Evolutionary conservation across 805 yeast genomes (phyloP), one percentile per base, ranked within the genome.

Genomic region (Metschnikowia kofuensis): DNA sequence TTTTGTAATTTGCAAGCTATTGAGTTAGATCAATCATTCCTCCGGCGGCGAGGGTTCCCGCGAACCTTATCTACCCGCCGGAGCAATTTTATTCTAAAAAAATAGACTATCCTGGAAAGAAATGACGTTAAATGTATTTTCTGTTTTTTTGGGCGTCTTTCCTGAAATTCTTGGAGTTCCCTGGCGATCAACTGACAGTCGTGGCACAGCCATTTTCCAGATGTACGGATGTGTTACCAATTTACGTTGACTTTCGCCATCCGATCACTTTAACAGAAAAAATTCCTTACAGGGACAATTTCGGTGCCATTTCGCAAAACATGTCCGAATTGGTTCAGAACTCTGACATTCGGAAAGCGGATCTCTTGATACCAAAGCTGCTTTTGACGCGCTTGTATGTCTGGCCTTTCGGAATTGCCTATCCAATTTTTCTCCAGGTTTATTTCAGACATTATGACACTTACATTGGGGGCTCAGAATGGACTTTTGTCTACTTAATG

Each of bases 401-500:
- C 26, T 81, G 87, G 76, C 96, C 96, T 9, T 91, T 90, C 66
- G 66, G 85, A 50, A 76, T 85, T 40, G 68, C 89, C 40, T 92
- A 92, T 64, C 96, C 96, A 6, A 62, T 78, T 15, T 88, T 87
- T 65, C 70, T 72, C 45, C 82, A 86, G 59, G 65, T 88, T 36
- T 92, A 87, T 65, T 60, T 66, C 50, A 69, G 71, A 51, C 80
- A 84, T 49, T 92, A 92, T 66, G 98, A 92, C 49, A 74, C 69
- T 49, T 88, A 88, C 64, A 86, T 92, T 61, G 86, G 79, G 40
- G 97, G 97, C 27, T 78, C 85, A 40, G 99, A 92, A 70, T 94
- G 99, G 98, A 94, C 98, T 0, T 89, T 88, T 66, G 94, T 92
- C 35, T 91, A 82, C 61, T 72, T 89, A 26, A 85, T 95, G 51